A percentile compares a stretch with the other conserved stretches of the same genome.
phyloP scores from a whole-genome alignment of 139 green algal genomes.

The Diplosphaera chodatii region DNA sequence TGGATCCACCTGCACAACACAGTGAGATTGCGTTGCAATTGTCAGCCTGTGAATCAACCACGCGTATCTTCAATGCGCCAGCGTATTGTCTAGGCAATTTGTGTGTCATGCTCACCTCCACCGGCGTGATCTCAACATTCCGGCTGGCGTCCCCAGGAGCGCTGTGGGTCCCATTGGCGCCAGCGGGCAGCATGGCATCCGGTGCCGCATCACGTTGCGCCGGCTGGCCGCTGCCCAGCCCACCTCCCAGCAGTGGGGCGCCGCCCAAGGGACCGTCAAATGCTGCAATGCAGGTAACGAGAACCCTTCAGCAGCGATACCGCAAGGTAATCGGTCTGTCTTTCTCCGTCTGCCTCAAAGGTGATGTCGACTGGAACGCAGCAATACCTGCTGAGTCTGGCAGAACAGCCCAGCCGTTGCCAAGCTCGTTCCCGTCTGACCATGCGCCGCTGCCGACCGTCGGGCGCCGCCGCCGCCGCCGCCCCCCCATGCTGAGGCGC shows the following conservation, averaged over 20 bases:
- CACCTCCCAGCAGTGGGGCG: neutral
- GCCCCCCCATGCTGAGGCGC: neutral
- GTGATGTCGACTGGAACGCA: too few relatives aligned
- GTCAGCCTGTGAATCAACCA: neutral
- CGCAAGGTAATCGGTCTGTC: too few relatives aligned
- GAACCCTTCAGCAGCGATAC: too few relatives aligned
- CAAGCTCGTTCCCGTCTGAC: neutral
- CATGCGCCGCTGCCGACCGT: neutral
- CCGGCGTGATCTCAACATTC: constrained; percentile 71
- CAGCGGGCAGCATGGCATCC: neutral
- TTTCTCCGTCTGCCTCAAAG: too few relatives aligned
- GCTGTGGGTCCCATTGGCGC: constrained; percentile 1
- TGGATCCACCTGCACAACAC: constrained; percentile 80
- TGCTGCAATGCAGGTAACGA: too few relatives aligned
- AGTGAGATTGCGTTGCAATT: neutral
- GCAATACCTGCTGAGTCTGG: neutral
- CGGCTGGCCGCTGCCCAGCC: neutral
- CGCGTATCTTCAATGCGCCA: neutral
- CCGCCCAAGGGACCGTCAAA: too few relatives aligned
- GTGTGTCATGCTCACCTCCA: constrained; percentile 35
- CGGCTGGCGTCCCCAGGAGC: constrained; percentile 11
- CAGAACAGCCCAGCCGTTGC: neutral
- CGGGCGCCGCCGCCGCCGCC: neutral
- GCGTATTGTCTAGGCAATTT: too few relatives aligned
- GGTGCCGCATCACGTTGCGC: neutral